Evolutionary conservation across 257 asterid genomes (phyloP).

Genomic region (Primulina tabacum): DNA sequence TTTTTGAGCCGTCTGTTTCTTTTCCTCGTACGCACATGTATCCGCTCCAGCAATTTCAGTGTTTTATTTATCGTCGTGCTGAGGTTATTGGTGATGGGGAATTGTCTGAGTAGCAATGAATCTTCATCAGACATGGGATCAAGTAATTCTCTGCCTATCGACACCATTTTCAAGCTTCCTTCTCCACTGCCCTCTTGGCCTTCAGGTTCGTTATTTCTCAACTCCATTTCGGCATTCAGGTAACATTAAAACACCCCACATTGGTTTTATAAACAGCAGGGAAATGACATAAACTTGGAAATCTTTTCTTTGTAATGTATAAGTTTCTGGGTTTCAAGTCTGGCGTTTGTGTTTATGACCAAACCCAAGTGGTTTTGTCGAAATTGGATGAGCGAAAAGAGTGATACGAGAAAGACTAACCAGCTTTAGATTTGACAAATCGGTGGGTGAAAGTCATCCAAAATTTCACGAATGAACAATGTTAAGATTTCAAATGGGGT

Average conservation of each 20-base stretch:
- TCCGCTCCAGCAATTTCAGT: not conserved
- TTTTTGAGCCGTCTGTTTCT: slow-evolving; percentile 19
- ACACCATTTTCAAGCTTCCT: slow-evolving; percentile 62
- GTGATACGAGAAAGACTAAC: not conserved
- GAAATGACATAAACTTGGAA: not conserved
- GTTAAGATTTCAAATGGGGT: not conserved
- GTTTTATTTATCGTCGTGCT: slow-evolving; percentile 12
- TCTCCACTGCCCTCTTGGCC: slow-evolving; percentile 65
- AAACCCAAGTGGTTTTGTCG: not conserved
- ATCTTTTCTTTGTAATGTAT: not conserved
- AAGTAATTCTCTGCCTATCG: slow-evolving; percentile 45
- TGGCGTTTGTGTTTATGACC: not conserved
- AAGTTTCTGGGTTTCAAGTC: not conserved
- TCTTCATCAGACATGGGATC: slow-evolving; percentile 17
- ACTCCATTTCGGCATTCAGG: not conserved
- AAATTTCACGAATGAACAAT: not conserved
- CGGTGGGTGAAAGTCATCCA: not conserved
- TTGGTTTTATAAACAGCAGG: not conserved
- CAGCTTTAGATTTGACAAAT: not conserved
- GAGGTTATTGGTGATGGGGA: slow-evolving; percentile 40
- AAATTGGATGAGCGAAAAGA: not conserved
- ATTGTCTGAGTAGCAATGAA: slow-evolving; percentile 19
- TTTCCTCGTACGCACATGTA: slow-evolving; percentile 3
- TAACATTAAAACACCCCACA: not conserved
- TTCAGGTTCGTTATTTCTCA: slow-evolving; percentile 35